Evolutionary conservation across 805 yeast species (phyloP), one percentile per base, ranked within the genome.

Genomic region (Lipomyces japonicus): DNA sequence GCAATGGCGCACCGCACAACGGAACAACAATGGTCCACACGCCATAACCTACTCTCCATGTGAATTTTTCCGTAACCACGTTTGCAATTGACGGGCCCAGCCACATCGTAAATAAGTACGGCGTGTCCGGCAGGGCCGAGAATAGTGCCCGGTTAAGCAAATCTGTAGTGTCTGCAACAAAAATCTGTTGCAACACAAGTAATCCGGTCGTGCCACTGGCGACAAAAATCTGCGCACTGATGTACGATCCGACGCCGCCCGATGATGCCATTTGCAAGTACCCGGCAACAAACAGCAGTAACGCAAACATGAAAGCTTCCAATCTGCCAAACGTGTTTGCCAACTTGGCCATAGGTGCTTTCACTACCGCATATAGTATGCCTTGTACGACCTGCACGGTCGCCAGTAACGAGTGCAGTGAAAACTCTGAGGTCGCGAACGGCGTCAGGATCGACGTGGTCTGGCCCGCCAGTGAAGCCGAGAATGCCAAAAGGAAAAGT

Each of bases 11-110:
- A 0, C 58, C 48, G 4, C 68, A 71, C 23, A 68, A 68, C 2
- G 79, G 79, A 53, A 70, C 65, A 24, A 76, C 68, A 37, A 76
- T 68, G 21, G 75, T 70, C 66, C 76, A 76, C 64, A 75, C 68
- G 44, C 78, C 78, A 57, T 71, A 75, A 24, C 79, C 81, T 76
- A 77, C 73, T 62, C 79, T 69, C 82, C 82, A 78, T 38, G 71
- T 68, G 23, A 52, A 56, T 35, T 55, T 57, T 14, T 66, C 59
- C 21, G 75, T 61, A 3, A 59, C 57, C 6, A 59, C 44, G 23
- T 51, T 55, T 22, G 67, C 62, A 39, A 64, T 39, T 28, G 49
- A 52, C 2, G 65, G 64, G 2, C 77, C 77, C 50, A 71, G 61
- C 75, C 75, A 74, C 21, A 71, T 65, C 45, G 68, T 74, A 53